Evolutionary conservation across 352 stramenopile species (phyloP), one percentile per base, ranked within the genome.

Genomic region (Phytophthora citrophthora): DNA sequence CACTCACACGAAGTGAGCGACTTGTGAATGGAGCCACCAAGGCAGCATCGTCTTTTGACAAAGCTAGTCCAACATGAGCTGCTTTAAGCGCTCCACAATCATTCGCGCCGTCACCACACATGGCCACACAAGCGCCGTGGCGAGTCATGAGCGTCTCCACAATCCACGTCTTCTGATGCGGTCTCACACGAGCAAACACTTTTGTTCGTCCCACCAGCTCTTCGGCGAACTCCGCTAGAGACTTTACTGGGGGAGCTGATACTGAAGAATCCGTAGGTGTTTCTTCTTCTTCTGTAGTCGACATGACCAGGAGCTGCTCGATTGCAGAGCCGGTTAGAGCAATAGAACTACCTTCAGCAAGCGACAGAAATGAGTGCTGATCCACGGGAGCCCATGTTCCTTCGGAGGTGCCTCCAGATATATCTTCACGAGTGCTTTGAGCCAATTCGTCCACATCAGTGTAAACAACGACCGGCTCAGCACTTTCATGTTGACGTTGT

Each of bases 21-120:
- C 86, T 96, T 13, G 91, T 97, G 57, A 98, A 98, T n/a, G 91
- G 90, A 41, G 91, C 76, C n/a, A 97, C 89, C 52, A 93, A 75
- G 51, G 84, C 94, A n/a, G 91, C 93, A 46, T 98, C 91, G 5
- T 89, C 84, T 64, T 90, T 79, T 29, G 87, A 96, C 11, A 98
- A 70, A 44, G 93, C 90, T 46, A 98, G 70, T 3, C 92, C 92
- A 31, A 97, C 83, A 65, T 98, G 92, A n/a, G 92, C 92, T 0
- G 88, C 81, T 64, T 96, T 96, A 3, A 97, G 67, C 5, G 90
- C 91, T n/a, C 92, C 92, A 58, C 90, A 97, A 60, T 97, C 91
- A 61, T 98, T 98, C 2, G 77, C 86, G 29, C 84, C 84, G 45
- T 93, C 83, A 11, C 83, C 83, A 5, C 83, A 80, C 86, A 94